These are phyloP conservation scores for Gnomoniopsis sp. DNA, from an alignment of 2,329 filamentous ascomycete species.

Conservation along the genomic window DNA sequence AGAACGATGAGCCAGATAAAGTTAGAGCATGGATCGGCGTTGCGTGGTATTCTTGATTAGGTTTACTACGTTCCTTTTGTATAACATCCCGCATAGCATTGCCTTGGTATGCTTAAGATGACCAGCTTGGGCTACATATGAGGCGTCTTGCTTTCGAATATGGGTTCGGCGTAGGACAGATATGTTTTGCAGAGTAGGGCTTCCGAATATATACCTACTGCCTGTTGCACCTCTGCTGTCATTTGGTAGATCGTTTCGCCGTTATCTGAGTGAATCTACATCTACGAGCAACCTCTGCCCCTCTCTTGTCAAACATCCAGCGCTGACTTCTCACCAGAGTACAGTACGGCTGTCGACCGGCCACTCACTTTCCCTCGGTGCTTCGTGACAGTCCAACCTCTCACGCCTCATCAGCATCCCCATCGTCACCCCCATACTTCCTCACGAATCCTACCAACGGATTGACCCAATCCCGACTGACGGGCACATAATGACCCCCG, in stretches of 20 bases:
- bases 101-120: too few relatives aligned
- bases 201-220: too few relatives aligned
- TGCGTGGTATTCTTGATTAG: not conserved
- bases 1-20: not conserved
- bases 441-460: slow-evolving; percentile 50
- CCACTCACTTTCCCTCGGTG: not conserved
- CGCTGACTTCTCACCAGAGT: too few relatives aligned
- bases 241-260: too few relatives aligned
- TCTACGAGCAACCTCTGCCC: too few relatives aligned
- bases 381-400: not conserved
- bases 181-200: too few relatives aligned
- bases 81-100: not conserved
- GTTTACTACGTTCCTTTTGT: not conserved
- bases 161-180: too few relatives aligned
- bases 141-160: too few relatives aligned
- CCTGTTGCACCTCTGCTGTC: too few relatives aligned
- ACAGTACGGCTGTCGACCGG: not conserved
- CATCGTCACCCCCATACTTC: slow-evolving; percentile 20
- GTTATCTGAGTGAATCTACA: too few relatives aligned
- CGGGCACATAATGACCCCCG: slow-evolving; percentile 86
- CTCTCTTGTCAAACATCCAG: too few relatives aligned
- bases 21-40: slow-evolving; percentile 1
- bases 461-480: slow-evolving; percentile 76
- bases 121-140: too few relatives aligned
- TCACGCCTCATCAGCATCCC: not conserved